Evolutionary conservation across 2,329 filamentous ascomycete genomes (phyloP).

Genomic region (Colletotrichum echinochloae): DNA sequence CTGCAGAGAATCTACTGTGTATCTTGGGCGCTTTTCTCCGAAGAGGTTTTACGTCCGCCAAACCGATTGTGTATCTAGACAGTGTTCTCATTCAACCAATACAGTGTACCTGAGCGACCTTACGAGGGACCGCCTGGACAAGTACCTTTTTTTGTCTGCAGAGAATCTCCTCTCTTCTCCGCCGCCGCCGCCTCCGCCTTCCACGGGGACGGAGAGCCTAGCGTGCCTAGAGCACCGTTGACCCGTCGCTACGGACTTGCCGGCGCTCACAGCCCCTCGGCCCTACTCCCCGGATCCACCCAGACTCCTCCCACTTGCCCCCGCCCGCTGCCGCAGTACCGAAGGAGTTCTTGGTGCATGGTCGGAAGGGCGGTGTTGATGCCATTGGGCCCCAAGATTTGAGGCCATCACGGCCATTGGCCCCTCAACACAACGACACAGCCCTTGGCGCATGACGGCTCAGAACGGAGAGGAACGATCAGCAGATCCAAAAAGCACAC

Average conservation of each 20-base stretch:
- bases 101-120: too few relatives aligned
- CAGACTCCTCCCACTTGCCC: conserved; percentile 5
- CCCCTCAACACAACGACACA: conserved; percentile 13
- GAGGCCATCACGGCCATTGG: conserved; percentile 37
- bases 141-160: too few relatives aligned
- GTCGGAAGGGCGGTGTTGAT: conserved; percentile 24
- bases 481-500: conserved; percentile 34
- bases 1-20: conserved; percentile 1
- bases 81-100: too few relatives aligned
- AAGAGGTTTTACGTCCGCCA: too few relatives aligned
- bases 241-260: conserved; percentile 29
- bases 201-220: conserved; percentile 15
- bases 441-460: conserved; percentile 28
- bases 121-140: too few relatives aligned
- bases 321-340: not conserved
- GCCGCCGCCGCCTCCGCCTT: not conserved
- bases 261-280: conserved; percentile 34
- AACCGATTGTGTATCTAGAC: too few relatives aligned
- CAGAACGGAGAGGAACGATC: conserved; percentile 25
- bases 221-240: conserved; percentile 11
- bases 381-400: conserved; percentile 22
- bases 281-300: conserved; percentile 17
- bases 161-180: not conserved
- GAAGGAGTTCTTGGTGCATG: conserved; percentile 4
- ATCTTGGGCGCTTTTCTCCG: too few relatives aligned